Conservation (phyloP, 768 basidiomycete species). For the Phanerodontia chrysosporium region DNA sequence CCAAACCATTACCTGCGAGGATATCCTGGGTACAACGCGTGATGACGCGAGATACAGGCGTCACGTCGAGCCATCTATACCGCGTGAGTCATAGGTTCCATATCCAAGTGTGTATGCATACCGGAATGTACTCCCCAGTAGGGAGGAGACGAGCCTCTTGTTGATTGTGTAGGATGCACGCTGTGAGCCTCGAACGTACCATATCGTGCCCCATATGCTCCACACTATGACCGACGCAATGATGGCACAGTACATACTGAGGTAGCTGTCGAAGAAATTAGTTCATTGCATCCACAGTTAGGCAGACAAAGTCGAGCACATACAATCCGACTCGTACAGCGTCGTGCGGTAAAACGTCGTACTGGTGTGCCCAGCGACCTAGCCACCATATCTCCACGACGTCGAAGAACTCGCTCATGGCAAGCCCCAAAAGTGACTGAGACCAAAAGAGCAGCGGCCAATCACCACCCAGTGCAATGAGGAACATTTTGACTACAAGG, state of each 20-base stretch:
- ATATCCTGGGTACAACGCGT: constrained; percentile 66
- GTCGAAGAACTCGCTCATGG: constrained; percentile 20
- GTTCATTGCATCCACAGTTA: too few species aligned
- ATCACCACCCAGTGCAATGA: constrained; percentile 20
- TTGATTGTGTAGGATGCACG: constrained; percentile 55
- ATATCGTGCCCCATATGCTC: constrained; percentile 31
- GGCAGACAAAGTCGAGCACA: too few species aligned
- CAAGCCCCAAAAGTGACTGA: constrained; percentile 12
- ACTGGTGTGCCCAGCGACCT: constrained; percentile 41
- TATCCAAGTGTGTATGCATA: too few species aligned
- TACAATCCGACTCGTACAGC: constrained; percentile 32
- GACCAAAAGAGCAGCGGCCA: constrained; percentile 30
- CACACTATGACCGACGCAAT: constrained; percentile 27
- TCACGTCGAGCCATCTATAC: constrained; percentile 45
- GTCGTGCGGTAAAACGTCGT: constrained; percentile 26
- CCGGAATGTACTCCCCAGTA: constrained; percentile 58
- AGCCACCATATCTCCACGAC: constrained; percentile 37
- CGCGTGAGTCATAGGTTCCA: too few species aligned
- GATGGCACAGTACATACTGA: constrained; percentile 36
- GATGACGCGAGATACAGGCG: constrained; percentile 53
- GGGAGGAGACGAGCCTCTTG: constrained; percentile 42
- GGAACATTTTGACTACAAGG: constrained; percentile 26
- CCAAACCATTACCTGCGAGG: constrained; percentile 22
- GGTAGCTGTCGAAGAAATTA: constrained; percentile 48
- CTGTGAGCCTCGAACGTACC: constrained; percentile 42